Evolutionary conservation across 169 alveolate genomes (phyloP).

Genomic region (Plasmodium malariae): DNA sequence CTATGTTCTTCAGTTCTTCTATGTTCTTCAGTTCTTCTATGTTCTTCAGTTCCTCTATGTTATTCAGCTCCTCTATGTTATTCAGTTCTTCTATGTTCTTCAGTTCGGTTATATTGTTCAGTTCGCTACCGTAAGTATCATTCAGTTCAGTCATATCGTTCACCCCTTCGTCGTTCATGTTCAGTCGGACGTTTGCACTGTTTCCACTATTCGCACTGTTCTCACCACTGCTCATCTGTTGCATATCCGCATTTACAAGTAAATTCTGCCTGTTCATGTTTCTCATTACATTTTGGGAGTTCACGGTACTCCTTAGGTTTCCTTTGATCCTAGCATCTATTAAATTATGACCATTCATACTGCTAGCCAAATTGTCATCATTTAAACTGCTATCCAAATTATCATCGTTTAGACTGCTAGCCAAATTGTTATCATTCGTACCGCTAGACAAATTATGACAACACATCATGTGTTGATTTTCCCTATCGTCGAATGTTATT

Average conservation of each 20-base stretch:
- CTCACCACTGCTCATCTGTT: too few species aligned
- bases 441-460: too few species aligned
- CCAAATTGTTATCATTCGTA: neutral
- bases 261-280: neutral
- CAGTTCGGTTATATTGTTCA: too few species aligned
- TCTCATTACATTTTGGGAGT: neutral
- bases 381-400: neutral
- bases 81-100: neutral
- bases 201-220: neutral
- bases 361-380: neutral
- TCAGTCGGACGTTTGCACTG: neutral
- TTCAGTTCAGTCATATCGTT: neutral
- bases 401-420: neutral
- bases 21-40: neutral
- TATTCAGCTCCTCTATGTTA: neutral
- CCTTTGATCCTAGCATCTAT: neutral
- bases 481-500: too few species aligned
- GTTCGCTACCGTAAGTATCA: neutral
- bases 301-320: neutral
- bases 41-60: neutral
- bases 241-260: too few species aligned
- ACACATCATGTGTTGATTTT: too few species aligned
- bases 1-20: neutral
- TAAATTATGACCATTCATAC: neutral
- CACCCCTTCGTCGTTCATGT: constrained; percentile 5